Evolutionary conservation across 2,329 filamentous ascomycete genomes (phyloP).

Genomic region (Coniochaeta sp.): DNA sequence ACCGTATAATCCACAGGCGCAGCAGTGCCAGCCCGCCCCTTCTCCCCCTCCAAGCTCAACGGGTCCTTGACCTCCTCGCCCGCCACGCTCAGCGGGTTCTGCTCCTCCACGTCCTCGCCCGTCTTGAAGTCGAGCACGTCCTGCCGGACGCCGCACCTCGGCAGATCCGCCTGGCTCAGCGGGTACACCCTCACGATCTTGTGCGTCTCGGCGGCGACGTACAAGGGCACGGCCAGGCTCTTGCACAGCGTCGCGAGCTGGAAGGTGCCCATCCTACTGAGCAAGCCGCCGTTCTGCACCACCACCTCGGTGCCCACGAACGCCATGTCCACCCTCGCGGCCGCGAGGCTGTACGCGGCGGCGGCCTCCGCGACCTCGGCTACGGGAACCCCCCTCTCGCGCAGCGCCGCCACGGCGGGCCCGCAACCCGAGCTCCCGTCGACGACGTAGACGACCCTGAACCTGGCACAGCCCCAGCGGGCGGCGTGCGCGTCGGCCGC

Average conservation of each 20-base stretch:
- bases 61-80: slow-evolving; percentile 35
- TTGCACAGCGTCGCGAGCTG: slow-evolving; percentile 80
- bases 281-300: slow-evolving; percentile 87
- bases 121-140: slow-evolving; percentile 67
- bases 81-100: slow-evolving; percentile 6
- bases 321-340: slow-evolving; percentile 59
- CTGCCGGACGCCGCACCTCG: slow-evolving; percentile 60
- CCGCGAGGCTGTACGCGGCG: slow-evolving; percentile 66
- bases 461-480: slow-evolving; percentile 52
- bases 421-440: slow-evolving; percentile 57
- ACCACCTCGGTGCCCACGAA: slow-evolving; percentile 75
- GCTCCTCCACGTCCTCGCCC: slow-evolving; percentile 32
- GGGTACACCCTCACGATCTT: slow-evolving; percentile 91
- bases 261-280: slow-evolving; percentile 78
- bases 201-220: slow-evolving; percentile 90
- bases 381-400: slow-evolving; percentile 71
- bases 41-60: slow-evolving; percentile 5
- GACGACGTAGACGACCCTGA: slow-evolving; percentile 76
- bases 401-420: slow-evolving; percentile 62
- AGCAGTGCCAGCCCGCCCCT: slow-evolving; percentile 24
- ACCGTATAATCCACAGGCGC: slow-evolving; percentile 66
- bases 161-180: slow-evolving; percentile 68
- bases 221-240: slow-evolving; percentile 59
- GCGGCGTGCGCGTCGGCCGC: slow-evolving; percentile 58
- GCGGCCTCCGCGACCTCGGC: slow-evolving; percentile 71